Evolutionary conservation across 1,284 basidiomycete species (phyloP), one percentile per base, ranked within the genome.

Genomic region (Cutaneotrichosporon sp.): DNA sequence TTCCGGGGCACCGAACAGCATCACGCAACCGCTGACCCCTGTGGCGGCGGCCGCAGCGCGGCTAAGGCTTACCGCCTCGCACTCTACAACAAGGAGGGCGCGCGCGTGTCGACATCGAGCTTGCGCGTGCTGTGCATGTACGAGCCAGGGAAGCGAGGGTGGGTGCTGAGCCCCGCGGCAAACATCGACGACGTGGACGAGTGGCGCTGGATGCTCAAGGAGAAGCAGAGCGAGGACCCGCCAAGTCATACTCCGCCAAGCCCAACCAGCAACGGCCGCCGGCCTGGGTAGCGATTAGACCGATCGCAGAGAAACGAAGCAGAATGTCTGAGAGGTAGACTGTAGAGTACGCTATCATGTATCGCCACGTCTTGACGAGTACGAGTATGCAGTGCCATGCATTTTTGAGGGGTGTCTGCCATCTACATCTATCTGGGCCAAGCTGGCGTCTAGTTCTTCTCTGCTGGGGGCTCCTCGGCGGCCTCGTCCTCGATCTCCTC

Each of bases 51-150:
- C 0, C 65, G 63, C 34, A 65, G 60, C 9, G 69, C 74, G 0
- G 71, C 77, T 2, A 69, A 74, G 52, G 66, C 69, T 1, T 78
- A 78, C 57, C 68, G 67, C 24, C 59, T 78, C 6, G 66, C 70
- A 1, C 57, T 77, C 33, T 75, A 68, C 55, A 52, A 69, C 10
- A 42, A 49, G 16, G 62, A 69, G 11, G 71, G 71, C 1, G 60
- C 64, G 33, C 74, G 74, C 43, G 20, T 70, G 3, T 58, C 62
- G 7, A 70, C 64, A 2, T 72, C 72, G 7, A 54, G 31, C 7
- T 57, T 71, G 9, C 67, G 77, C 20, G 69, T 68, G 49, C 54
- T 79, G 9, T 79, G 77, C 52, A 68, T 72, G 6, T 76, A 71
- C 52, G 60, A 65, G 46, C 49, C 63, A n/a, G 74, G 71, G 0